Evolutionary conservation across 2,329 filamentous ascomycete species (phyloP), one percentile per base, ranked within the genome.

Genomic region (Aspergillus ibericus): DNA sequence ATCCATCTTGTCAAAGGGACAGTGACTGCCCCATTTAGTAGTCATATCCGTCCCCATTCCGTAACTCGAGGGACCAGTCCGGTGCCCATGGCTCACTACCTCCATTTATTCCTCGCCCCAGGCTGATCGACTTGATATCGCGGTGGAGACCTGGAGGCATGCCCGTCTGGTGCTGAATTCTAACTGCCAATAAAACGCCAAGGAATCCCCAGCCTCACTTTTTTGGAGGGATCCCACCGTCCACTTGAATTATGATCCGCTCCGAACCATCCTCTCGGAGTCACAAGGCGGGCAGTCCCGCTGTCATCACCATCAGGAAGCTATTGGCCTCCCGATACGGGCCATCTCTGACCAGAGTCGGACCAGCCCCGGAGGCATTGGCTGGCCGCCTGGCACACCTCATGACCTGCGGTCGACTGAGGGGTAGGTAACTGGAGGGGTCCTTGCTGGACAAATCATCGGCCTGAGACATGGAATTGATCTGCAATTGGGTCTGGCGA

Each of bases 261-360:
- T 50, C 46, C 44, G 53, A 59, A 63, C 51, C 59, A 56, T 27
- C 22, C 35, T 44, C 47, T 50, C 46, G 59, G 60, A 36, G 56
- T 56, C 50, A 56, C 51, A 50, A 49, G 53, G 40, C 59, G 59
- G 61, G 56, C 49, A 53, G 46, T 58, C 56, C 61, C 61, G 61
- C 54, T 59, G 59, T 61, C 56, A 55, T 12, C n/a, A 16, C 22
- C n/a, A 16, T n/a, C n/a, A n/a, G n/a, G 20, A 15, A 29, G 46
- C 18, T 40, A 42, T 42, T 42, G 18, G 18, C 18, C 38, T 15
- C 38, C 18, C 5, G 18, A 42, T 42, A 42, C 38, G 38, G 38
- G 38, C 38, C 10, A 42, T 42, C 22, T 42, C 38, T 18, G 38
- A 42, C 38, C 29, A 3, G 3, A 9, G 38, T 42, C 38, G 18